Conservation (phyloP, 495 filamentous ascomycete species). For the Aspergillus taichungensis region DNA sequence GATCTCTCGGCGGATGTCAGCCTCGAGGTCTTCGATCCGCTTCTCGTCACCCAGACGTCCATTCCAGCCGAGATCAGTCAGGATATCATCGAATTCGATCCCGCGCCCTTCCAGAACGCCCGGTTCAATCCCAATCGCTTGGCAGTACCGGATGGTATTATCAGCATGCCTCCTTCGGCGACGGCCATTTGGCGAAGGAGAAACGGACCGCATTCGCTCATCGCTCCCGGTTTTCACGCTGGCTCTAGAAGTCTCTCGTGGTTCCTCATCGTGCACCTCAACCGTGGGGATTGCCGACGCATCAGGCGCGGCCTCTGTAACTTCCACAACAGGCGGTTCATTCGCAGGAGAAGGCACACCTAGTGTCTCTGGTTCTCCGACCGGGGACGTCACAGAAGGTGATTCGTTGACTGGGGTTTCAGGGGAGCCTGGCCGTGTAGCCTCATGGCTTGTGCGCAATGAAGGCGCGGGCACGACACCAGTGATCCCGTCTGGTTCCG, state of each 20-base stretch:
- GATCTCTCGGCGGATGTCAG: constrained; percentile 77
- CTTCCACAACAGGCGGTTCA: constrained; percentile 33
- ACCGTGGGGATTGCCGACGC: constrained; percentile 21
- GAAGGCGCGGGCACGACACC: constrained; percentile 74
- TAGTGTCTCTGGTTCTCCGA: constrained; percentile 3
- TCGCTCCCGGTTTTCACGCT: constrained; percentile 14
- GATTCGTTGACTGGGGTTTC: constrained; percentile 9
- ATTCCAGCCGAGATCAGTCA: constrained; percentile 88
- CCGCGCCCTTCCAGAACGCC: constrained; percentile 58
- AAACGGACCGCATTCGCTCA: constrained; percentile 26
- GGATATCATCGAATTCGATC: constrained; percentile 63
- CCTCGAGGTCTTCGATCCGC: constrained; percentile 74
- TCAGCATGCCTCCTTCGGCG: constrained; percentile 57
- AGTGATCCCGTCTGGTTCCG: constrained; percentile 74
- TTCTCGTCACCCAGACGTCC: constrained; percentile 59
- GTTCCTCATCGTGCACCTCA: constrained; percentile 23
- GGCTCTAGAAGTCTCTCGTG: constrained; percentile 26
- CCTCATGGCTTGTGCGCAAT: constrained; percentile 27
- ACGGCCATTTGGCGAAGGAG: constrained; percentile 35
- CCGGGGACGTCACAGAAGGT: constrained; percentile 2
- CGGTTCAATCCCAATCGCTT: constrained; percentile 64
- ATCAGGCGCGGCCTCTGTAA: constrained; percentile 24
- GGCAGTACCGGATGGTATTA: constrained; percentile 70
- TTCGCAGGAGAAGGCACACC: constrained; percentile 3
- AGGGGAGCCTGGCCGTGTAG: constrained; percentile 13